phyloP scores from a whole-genome alignment of 169 alveolate species.

The Theileria parva region DNA sequence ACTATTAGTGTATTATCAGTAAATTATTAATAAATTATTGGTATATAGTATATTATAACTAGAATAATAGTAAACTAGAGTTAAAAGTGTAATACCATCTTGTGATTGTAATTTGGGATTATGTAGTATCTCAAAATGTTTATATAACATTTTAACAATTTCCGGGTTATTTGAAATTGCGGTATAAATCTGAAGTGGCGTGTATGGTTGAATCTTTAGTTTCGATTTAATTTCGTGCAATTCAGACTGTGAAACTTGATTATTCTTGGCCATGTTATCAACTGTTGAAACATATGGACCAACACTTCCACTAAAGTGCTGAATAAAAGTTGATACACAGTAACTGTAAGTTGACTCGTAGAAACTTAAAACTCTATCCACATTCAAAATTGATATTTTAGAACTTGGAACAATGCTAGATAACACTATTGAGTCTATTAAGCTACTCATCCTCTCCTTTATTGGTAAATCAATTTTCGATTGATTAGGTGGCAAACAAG shows the following conservation, averaged over 20 bases:
- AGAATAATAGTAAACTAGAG: no score
- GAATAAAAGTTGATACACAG: slow-evolving; percentile 63
- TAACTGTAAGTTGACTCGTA: slow-evolving; percentile 64
- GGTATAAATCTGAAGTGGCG: slow-evolving; percentile 50
- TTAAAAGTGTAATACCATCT: not conserved
- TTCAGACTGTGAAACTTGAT: slow-evolving; percentile 63
- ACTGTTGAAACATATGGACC: slow-evolving; percentile 70
- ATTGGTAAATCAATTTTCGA: not conserved
- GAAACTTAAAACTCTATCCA: slow-evolving; percentile 54
- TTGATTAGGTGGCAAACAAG: slow-evolving; percentile 52
- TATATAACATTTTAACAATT: slow-evolving; percentile 51
- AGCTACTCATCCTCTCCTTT: slow-evolving; percentile 40
- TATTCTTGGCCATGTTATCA: slow-evolving; percentile 51
- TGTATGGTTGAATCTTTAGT: slow-evolving; percentile 69
- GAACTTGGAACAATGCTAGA: slow-evolving; percentile 29
- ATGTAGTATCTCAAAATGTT: slow-evolving; percentile 56
- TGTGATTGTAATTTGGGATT: slow-evolving; percentile 26
- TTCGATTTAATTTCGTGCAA: slow-evolving; percentile 73
- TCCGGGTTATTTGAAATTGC: slow-evolving; percentile 53
- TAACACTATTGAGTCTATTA: slow-evolving; percentile 21
- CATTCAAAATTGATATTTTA: not conserved
- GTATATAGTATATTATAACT: no score
- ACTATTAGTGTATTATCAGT: no score
- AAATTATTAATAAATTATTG: no score
- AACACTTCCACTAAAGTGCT: slow-evolving; percentile 74